Base-by-base conservation (phyloP, 2,329 filamentous ascomycete species). In the Fusarium mundagurra region DNA sequence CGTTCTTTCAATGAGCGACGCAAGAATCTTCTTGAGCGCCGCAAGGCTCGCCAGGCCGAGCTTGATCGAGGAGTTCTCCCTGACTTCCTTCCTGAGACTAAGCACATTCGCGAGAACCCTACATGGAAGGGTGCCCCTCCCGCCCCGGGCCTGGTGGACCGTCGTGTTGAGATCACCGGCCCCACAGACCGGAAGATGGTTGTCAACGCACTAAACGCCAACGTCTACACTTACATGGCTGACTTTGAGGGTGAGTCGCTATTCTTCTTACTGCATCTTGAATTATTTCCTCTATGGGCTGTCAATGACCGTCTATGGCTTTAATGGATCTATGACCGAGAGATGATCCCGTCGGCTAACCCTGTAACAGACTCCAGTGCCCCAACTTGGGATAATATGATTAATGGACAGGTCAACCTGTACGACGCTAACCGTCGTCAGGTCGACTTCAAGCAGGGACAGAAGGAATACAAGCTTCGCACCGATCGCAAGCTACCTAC, bases 131-230 rank as follows among this genome's bases (percentile, higher is more conserved):
- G 94, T 72, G 95, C 96, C 48, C 90, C 93, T 59, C 96, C 96
- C 24, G 96, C 96, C 13, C 96, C 96, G 0, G 96, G 96, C 67
- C 89, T 98, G 64, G 91, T 98, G 50, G 96, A 99, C 86, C 92
- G 96, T 75, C 91, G 96, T 71, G 94, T 98, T 38, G 96, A 99
- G 87, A 99, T 98, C 81, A 99, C 96, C 10, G 96, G 96, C 14
- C 96, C 96, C 2, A 98, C 95, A 12, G 96, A 98, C 85, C 90
- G 96, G 77, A 99, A 98, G 90, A 99, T 99, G 96, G 95, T 98
- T 54, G 94, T 98, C 73, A 99, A 99, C 83, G 96, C 96, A 16
- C 82, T 98, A 82, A 99, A 98, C 84, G 92, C 96, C 51, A 90
- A 98, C 80, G 96, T 98, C 31, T 98, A 94, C 93, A 98, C 96